A percentile compares a stretch with the other conserved stretches of the same genome.
phyloP scores from a whole-genome alignment of 176 grass and related monocot genomes.

The Oryza coarctata region DNA sequence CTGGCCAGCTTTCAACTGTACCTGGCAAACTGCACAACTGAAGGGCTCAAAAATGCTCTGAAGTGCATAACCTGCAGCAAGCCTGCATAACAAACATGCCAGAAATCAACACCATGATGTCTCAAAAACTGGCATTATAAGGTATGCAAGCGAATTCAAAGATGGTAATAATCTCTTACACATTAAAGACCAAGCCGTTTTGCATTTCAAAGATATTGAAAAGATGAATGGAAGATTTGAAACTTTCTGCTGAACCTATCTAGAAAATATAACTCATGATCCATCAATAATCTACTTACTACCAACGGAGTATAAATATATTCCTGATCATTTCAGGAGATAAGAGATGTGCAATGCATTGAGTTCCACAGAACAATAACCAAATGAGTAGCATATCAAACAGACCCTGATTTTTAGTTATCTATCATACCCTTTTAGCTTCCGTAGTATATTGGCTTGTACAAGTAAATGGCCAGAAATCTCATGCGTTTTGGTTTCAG shows the following conservation, averaged over 20 bases:
- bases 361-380: not conserved
- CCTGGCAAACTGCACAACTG: constrained; percentile 77
- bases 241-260: constrained; percentile 8
- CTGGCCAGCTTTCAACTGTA: constrained; percentile 56
- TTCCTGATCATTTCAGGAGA: not conserved
- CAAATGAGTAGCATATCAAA: not conserved
- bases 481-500: not conserved
- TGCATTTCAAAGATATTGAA: not conserved
- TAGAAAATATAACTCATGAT: not conserved
- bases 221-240: not conserved
- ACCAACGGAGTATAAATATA: not conserved
- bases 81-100: constrained; percentile 40
- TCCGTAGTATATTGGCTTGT: not conserved
- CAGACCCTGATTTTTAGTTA: not conserved
- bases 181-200: not conserved
- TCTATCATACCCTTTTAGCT: not conserved
- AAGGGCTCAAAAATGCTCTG: constrained; percentile 74
- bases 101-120: not conserved
- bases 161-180: not conserved
- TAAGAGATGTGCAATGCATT: not conserved
- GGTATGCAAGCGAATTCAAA: not conserved
- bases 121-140: not conserved
- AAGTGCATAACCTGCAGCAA: constrained; percentile 69
- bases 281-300: not conserved
- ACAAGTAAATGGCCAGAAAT: constrained; percentile 7